Evolutionary conservation across 306 rosid species (phyloP), one percentile per base, ranked within the genome.

Genomic region (Lotus japonicus): DNA sequence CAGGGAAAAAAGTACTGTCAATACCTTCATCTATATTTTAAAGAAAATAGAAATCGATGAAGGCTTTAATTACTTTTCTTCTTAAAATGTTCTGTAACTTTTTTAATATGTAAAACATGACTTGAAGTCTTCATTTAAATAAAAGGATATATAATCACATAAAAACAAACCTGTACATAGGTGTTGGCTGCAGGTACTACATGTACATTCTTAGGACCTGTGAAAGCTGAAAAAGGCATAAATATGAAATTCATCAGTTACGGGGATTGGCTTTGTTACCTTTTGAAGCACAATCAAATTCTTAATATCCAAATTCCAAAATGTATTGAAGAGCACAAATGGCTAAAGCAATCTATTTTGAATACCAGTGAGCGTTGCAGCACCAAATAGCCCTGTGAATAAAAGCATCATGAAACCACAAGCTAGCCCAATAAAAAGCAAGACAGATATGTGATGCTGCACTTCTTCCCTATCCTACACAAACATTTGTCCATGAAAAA

Each of bases 331-430:
- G 45, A 55, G 67, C 46, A 68, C 60, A 70, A 50, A 71, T 9
- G 68, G 53, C 5, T 46, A 38, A 76, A 66, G 53, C 70, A 55
- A 45, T 53, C 41, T 33, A 69, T 66, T 54, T 76, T 71, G 39
- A 72, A 63, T 87, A 92, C 98, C 98, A 64, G 88, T 73, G 23
- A 92, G 81, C 49, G 86, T 79, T 80, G 84, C 72, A 36, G 86
- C 73, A 70, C 98, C 97, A 45, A 85, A 84, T 41, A 92, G 68
- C 76, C 76, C 77, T 50, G 97, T 86, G 75, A 86, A 88, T 53
- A 92, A 64, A 53, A 92, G 85, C 97, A 92, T 88, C 53, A 64
- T n/a, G 44, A 76, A 23, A 78, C 98, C 98, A 84, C 94, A 92
- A 63, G 68, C 67, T 78, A 92, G 77, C 51, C 94, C 98, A 73